Evolutionary conservation across 2,329 filamentous ascomycete species (phyloP).

Genomic region (Aspergillus versicolor): DNA sequence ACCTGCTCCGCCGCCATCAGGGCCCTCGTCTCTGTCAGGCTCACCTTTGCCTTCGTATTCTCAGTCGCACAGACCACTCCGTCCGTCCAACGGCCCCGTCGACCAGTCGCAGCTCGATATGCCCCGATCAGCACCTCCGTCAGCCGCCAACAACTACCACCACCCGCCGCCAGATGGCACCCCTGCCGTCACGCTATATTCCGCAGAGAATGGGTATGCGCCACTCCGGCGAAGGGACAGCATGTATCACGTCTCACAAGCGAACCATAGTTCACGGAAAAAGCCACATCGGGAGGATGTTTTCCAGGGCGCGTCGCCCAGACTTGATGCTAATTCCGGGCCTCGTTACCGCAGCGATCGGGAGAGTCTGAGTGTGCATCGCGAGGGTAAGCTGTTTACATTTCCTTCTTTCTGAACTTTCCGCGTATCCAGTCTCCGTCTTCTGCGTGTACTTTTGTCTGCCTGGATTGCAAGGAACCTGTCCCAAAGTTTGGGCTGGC

Average conservation of each 20-base stretch:
- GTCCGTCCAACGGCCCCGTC: slow-evolving; percentile 8
- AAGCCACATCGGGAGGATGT: slow-evolving; percentile 19
- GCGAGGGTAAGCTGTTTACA: slow-evolving; percentile 26
- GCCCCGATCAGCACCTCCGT: slow-evolving; percentile 13
- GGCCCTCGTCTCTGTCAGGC: slow-evolving; percentile 2
- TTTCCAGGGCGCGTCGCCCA: slow-evolving; percentile 11
- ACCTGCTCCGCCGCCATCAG: not conserved
- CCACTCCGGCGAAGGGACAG: slow-evolving; percentile 22
- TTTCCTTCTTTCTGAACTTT: not conserved
- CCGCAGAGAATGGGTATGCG: slow-evolving; percentile 21
- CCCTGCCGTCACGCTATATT: slow-evolving; percentile 12
- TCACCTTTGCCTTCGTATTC: slow-evolving; percentile 7
- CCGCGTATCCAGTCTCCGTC: no score
- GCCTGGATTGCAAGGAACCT: slow-evolving; percentile 15
- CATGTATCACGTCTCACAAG: slow-evolving; percentile 22
- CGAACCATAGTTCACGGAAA: slow-evolving; percentile 21
- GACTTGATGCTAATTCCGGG: slow-evolving; percentile 5
- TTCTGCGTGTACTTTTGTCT: slow-evolving; percentile 7
- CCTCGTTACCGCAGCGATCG: slow-evolving; percentile 15
- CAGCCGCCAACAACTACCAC: slow-evolving; percentile 15
- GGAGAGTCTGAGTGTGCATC: slow-evolving; percentile 19
- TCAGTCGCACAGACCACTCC: slow-evolving; percentile 6
- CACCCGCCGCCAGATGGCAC: slow-evolving; percentile 8
- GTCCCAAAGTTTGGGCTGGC: slow-evolving; percentile 16
- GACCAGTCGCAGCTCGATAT: slow-evolving; percentile 13